phyloP scores from a whole-genome alignment of 352 stramenopile genomes.

The Phytophthora ohioensis region DNA sequence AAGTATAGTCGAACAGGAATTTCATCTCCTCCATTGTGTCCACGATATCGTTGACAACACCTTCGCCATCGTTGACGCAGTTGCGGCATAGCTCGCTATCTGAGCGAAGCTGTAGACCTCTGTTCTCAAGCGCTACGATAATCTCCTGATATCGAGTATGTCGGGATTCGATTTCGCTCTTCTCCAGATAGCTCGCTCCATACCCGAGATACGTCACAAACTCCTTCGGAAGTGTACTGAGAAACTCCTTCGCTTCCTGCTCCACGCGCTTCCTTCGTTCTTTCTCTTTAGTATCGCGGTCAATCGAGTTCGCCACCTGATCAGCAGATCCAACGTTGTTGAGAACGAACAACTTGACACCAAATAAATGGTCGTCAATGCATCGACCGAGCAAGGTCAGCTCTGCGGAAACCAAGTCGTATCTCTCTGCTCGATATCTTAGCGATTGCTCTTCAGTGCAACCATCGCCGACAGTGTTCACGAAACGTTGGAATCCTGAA shows the following conservation, averaged over 20 bases:
- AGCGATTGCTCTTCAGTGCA: not conserved
- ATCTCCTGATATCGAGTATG: not conserved
- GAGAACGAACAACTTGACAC: not conserved
- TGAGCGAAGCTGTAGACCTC: not conserved
- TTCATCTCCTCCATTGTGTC: not conserved
- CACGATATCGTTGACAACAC: not conserved
- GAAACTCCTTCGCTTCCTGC: not conserved
- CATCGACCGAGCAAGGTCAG: not conserved
- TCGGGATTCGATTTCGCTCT: not conserved
- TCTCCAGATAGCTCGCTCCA: not conserved
- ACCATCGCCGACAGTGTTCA: not conserved
- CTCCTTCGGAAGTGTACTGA: not conserved
- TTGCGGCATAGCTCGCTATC: not conserved
- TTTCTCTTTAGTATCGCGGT: not conserved
- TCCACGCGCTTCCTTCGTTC: not conserved
- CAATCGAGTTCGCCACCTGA: not conserved
- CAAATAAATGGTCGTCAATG: not conserved
- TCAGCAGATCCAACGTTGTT: not conserved
- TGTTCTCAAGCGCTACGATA: not conserved
- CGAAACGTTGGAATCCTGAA: not conserved
- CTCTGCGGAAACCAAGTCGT: not conserved
- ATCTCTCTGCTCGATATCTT: not conserved
- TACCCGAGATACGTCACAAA: not conserved
- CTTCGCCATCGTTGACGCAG: not conserved
- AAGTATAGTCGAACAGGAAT: not conserved